These are phyloP conservation scores for Arthroderma sp. DNA, from an alignment of 2,329 filamentous ascomycete species.

Conservation along the genomic window DNA sequence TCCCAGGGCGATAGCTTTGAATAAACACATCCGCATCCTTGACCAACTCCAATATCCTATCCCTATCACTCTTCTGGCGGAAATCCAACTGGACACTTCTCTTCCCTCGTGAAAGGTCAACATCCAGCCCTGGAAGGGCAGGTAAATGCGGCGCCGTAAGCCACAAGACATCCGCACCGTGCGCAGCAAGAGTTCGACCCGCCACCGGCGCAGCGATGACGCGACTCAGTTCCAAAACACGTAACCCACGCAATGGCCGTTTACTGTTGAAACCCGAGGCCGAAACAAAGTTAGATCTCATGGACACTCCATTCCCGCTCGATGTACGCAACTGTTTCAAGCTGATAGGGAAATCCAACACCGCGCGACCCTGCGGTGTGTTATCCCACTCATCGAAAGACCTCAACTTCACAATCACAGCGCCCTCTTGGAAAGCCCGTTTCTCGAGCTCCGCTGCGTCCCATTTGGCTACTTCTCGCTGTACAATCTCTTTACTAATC, in stretches of 20 bases:
- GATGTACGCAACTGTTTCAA: constrained; percentile 18
- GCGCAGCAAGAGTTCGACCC: constrained; percentile 25
- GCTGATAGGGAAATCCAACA: constrained; percentile 30
- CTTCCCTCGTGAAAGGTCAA: constrained; percentile 27
- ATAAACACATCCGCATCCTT: constrained; percentile 31
- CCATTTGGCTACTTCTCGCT: constrained; percentile 28
- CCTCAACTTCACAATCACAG: constrained; percentile 39
- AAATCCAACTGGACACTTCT: constrained; percentile 26
- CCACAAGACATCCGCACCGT: constrained; percentile 31
- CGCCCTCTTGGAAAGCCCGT: constrained; percentile 26
- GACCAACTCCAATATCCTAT: constrained; percentile 19
- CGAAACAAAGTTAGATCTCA: background rate
- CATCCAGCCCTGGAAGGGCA: constrained; percentile 23
- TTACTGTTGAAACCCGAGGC: constrained; percentile 8
- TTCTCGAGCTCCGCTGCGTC: constrained; percentile 37
- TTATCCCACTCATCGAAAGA: constrained; percentile 40
- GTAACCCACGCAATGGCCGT: constrained; percentile 27
- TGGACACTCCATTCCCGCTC: constrained; percentile 18
- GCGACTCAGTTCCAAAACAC: constrained; percentile 25
- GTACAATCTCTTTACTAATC: constrained; percentile 20
- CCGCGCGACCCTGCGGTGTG: constrained; percentile 33
- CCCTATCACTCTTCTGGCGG: constrained; percentile 12
- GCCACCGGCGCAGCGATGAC: constrained; percentile 29
- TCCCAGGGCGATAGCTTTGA: constrained; percentile 36
- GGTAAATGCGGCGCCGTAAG: constrained; percentile 25